Base-by-base conservation (phyloP, 371 early-diverging fungal genomes). In the Mortierella sp. region DNA sequence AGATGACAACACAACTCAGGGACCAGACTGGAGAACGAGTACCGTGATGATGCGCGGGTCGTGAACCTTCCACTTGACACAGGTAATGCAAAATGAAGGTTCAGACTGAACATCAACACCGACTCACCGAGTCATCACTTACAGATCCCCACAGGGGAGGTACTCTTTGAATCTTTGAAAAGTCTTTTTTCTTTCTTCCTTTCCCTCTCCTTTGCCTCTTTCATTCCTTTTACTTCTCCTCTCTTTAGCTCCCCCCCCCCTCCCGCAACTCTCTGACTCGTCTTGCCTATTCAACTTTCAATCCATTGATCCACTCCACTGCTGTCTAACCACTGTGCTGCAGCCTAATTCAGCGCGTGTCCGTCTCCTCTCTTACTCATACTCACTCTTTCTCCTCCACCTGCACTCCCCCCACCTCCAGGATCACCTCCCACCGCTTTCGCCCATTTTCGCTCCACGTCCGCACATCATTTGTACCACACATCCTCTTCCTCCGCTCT, bases 391-490 rank as follows among this genome's bases (percentile, higher is more conserved):
- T 10, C 7, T 34, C 34, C 4, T 34, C 34, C 34, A 7, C 34
- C 30, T 14, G 19, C 45, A 14, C 27, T 41, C 21, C 16, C 18
- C 26, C 24, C 26, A 28, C 24, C 42, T 43, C 57, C 45, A 38
- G 28, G 38, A 31, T 6, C 24, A 6, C 49, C 23, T 38, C 21
- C 9, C 34, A 31, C 39, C 2, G 58, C 48, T 31, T 19, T 48
- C 10, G 34, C 34, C 34, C 34, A 34, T 10, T 10, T 34, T 10
- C 34, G 34, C 34, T 34, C 43, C 24, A 59, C 41, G 49, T 21
- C 51, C 39, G 27, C 50, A 49, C 51, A 3, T 51, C 23, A 59
- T 41, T 59, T 59, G 60, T 59, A 59, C 50, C n/a, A 59, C 60
- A 51, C 39, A 24, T 21, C 57, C 6, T 59, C 60, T 34, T 34